Evolutionary conservation across 306 rosid genomes (phyloP), one percentile per base, ranked within the genome.

Genomic region (Ammopiptanthus mongolicus): DNA sequence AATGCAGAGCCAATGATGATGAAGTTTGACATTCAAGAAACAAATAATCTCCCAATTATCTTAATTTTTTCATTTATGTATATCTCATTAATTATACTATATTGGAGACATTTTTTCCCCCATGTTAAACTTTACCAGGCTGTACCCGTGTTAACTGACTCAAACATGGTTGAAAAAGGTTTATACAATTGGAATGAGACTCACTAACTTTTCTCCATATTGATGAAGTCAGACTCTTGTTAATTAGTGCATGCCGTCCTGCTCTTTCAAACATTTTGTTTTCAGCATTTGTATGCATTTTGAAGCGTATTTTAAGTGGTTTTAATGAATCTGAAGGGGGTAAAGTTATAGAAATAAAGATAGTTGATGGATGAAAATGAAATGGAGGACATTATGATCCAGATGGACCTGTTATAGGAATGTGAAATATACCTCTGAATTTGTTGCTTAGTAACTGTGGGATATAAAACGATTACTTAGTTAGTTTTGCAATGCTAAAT

Each of bases 201-300:
- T 15, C 56, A 11, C 52, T 19, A 25, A 39, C 31, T 53, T 39
- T 56, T 65, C 33, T 39, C 47, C 5, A 0, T 6, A 37, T 76
- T 36, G 31, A 10, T 52, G 39, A 58, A 51, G 22, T 36, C 42
- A 5, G 62, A 6, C 12, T 47, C 62, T 25, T 73, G 77, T 72
- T 72, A 37, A 57, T 71, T 57, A 7, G 13, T 65, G 33, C 63
- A 64, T 36, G 47, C 14, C n/a, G 36, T 29, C 5, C 39, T 52
- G 28, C 53, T 37, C 23, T 65, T 53, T 52, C 65, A 76, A 76
- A 41, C 52, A 29, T 74, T 46, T 74, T 62, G 48, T 62, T 74
- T 73, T 21, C 11, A 11, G 21, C 52, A 25, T 41, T 57, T 25
- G 14, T 46, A 8, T 57, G 52, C 70, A 44, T 53, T 28, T 19